These are phyloP conservation scores for Xylaria telfairii DNA, from an alignment of 495 filamentous ascomycete species.

Conservation along the genomic window DNA sequence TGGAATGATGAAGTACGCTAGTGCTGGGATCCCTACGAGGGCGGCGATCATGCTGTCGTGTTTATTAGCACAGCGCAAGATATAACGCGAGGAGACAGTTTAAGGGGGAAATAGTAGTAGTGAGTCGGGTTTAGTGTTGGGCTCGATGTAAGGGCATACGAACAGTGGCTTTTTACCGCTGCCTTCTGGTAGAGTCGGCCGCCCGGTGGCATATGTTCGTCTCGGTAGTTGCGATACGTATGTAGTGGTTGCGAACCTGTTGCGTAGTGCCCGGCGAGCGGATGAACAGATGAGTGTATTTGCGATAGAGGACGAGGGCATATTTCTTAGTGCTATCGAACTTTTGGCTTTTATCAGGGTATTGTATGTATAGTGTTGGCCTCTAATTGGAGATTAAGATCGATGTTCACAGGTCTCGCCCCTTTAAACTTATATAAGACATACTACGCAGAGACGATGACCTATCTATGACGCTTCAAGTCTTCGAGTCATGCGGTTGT, in stretches of 20 bases:
- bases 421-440: not conserved
- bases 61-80: not conserved
- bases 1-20: conserved; percentile 25
- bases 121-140: not conserved
- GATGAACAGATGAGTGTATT: conserved; percentile 20
- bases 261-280: conserved; percentile 8
- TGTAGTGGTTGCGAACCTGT: not conserved
- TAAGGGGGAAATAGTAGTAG: not conserved
- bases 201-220: conserved; percentile 17
- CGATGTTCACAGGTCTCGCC: no score
- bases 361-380: not conserved
- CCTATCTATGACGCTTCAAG: conserved; percentile 19
- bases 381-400: not conserved
- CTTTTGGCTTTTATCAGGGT: not conserved
- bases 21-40: conserved; percentile 11
- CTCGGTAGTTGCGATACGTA: not conserved
- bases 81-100: not conserved
- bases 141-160: not conserved
- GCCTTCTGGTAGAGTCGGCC: conserved; percentile 13
- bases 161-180: conserved; percentile 9
- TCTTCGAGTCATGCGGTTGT: not conserved
- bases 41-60: conserved; percentile 15
- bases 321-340: not conserved
- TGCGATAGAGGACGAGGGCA: conserved; percentile 23
- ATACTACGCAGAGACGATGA: not conserved